Evolutionary conservation across 768 basidiomycete species (phyloP).

Genomic region (Suillus occidentalis): DNA sequence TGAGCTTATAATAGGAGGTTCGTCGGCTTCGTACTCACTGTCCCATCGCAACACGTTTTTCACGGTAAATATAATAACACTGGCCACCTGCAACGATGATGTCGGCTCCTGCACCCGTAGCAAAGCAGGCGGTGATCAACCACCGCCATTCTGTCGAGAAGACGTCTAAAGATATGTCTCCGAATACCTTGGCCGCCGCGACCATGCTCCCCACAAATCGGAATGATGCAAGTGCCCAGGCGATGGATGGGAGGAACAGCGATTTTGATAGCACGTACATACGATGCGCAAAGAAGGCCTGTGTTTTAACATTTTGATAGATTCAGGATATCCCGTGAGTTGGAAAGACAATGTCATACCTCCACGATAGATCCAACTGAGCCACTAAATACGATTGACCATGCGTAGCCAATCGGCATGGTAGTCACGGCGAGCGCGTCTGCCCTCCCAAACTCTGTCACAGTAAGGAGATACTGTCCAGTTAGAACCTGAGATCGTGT

Average conservation of each 20-base stretch:
- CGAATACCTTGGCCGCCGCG: constrained; percentile 12
- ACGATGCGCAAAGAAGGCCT: constrained; percentile 26
- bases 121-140: constrained; percentile 21
- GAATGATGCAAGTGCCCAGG: constrained; percentile 12
- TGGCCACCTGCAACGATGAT: constrained; percentile 16
- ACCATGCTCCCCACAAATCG: constrained; percentile 20
- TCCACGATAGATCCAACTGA: constrained; percentile 24
- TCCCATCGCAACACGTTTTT: not conserved
- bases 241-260: constrained; percentile 15
- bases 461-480: constrained; percentile 23
- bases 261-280: constrained; percentile 20
- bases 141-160: constrained; percentile 12
- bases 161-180: constrained; percentile 7
- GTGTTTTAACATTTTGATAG: not conserved
- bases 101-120: constrained; percentile 20
- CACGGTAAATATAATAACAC: constrained; percentile 20
- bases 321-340: not conserved
- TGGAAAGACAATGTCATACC: constrained; percentile 10
- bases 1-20: not conserved
- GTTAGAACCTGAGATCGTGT: constrained; percentile 23
- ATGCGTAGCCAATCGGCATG: constrained; percentile 13
- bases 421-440: constrained; percentile 16
- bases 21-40: not conserved
- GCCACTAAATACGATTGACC: constrained; percentile 25
- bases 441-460: constrained; percentile 22